Percentiles rank a stretch among this genome's conserved stretches.
Conservation (phyloP, 805 yeast species). For the Teunomyces atbi region DNA sequence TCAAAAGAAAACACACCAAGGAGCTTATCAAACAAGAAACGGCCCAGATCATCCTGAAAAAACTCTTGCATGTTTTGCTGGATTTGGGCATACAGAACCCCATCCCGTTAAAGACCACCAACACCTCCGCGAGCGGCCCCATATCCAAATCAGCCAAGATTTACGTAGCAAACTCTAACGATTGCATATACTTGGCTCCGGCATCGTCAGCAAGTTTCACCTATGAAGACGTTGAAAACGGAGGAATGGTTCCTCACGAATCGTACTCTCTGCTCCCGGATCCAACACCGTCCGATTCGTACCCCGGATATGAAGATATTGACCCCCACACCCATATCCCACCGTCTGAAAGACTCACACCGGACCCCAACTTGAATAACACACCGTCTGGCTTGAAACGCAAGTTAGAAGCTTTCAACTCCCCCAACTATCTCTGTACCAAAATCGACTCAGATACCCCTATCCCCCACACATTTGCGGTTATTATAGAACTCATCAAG, state of each 20-base stretch:
- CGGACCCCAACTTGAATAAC: conserved; percentile 9
- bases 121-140: conserved; percentile 20
- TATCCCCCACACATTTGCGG: conserved; percentile 54
- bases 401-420: conserved; percentile 23
- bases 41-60: conserved; percentile 34
- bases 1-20: conserved; percentile 29
- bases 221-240: conserved; percentile 44
- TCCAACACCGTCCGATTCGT: background rate
- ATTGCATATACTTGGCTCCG: conserved; percentile 40
- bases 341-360: background rate
- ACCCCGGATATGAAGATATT: background rate
- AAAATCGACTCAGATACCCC: conserved; percentile 39
- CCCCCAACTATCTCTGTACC: conserved; percentile 38
- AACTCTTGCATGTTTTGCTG: conserved; percentile 24
- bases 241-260: conserved; percentile 17
- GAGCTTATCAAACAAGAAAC: conserved; percentile 41
- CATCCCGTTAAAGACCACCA: conserved; percentile 31
- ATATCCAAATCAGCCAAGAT: conserved; percentile 27
- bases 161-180: conserved; percentile 38
- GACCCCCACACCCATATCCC: conserved; percentile 2
- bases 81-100: conserved; percentile 43
- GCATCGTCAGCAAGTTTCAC: conserved; percentile 39
- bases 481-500: conserved; percentile 44
- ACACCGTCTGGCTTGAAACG: conserved; percentile 14
- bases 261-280: background rate